These are phyloP conservation scores for Penicillium sp. DNA, from an alignment of 2,329 filamentous ascomycete genomes.

Conservation along the genomic window DNA sequence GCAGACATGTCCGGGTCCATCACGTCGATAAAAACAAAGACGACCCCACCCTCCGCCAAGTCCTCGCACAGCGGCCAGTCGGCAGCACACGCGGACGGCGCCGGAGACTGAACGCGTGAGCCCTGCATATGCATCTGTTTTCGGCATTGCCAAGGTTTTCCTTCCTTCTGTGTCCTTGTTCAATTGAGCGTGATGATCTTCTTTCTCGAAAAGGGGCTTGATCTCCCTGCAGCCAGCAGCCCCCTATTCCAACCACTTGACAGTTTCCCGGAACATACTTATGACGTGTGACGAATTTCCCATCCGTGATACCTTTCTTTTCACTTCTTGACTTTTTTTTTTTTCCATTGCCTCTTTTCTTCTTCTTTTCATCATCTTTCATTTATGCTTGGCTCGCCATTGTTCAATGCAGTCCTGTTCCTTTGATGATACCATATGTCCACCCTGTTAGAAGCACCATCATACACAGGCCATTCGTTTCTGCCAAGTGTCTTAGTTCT, in stretches of 20 bases:
- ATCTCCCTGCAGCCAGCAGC: too few species aligned
- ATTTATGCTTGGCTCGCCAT: too few species aligned
- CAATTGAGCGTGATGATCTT: too few species aligned
- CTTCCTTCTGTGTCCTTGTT: too few species aligned
- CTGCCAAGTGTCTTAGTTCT: slow-evolving; percentile 1
- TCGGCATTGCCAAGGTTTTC: neutral
- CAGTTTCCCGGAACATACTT: too few species aligned
- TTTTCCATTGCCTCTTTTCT: slow-evolving; percentile 2
- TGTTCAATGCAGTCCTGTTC: slow-evolving; percentile 1
- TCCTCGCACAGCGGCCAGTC: slow-evolving; percentile 80
- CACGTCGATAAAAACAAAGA: slow-evolving; percentile 88
- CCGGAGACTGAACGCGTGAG: slow-evolving; percentile 50
- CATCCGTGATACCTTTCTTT: slow-evolving; percentile 21
- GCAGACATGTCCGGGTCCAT: slow-evolving; percentile 86
- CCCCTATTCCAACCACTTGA: too few species aligned
- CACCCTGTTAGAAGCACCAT: slow-evolving; percentile 27
- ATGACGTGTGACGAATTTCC: slow-evolving; percentile 23
- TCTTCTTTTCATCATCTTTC: slow-evolving; percentile 7
- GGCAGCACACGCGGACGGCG: slow-evolving; percentile 77
- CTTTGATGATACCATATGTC: slow-evolving; percentile 28
- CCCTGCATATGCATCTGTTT: neutral
- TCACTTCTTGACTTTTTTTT: neutral
- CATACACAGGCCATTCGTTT: slow-evolving; percentile 26
- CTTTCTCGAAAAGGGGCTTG: too few species aligned
- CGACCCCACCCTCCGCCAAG: slow-evolving; percentile 74